Evolutionary conservation across 805 yeast species (phyloP).

Genomic region (Ogataea neopini): DNA sequence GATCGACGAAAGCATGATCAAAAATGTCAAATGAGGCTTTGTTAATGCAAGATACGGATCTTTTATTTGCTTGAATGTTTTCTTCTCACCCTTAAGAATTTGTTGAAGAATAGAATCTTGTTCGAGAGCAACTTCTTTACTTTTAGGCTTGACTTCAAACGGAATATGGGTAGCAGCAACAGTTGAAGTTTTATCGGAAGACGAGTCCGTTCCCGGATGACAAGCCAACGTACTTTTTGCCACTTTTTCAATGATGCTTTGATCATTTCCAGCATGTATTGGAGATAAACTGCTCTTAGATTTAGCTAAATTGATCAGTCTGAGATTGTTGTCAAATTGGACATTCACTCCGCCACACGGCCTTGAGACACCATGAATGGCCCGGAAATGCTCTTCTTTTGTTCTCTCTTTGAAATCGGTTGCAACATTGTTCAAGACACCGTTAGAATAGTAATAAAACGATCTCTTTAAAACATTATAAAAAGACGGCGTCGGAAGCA

Average conservation of each 20-base stretch:
- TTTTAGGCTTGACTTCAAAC: constrained; percentile 53
- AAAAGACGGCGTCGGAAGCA: background rate
- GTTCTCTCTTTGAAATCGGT: constrained; percentile 8
- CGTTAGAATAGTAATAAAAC: constrained; percentile 29
- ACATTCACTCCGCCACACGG: constrained; percentile 4
- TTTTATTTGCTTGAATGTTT: constrained; percentile 40
- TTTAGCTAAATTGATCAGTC: constrained; percentile 15
- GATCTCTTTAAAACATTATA: constrained; percentile 5
- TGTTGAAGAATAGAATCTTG: constrained; percentile 25
- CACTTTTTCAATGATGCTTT: constrained; percentile 38
- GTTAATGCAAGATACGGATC: constrained; percentile 78
- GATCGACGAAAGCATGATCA: constrained; percentile 88
- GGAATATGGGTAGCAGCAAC: constrained; percentile 42
- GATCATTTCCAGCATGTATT: constrained; percentile 7
- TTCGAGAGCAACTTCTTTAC: constrained; percentile 5
- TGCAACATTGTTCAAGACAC: constrained; percentile 13
- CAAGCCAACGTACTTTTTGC: constrained; percentile 47
- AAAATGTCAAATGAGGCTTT: constrained; percentile 83
- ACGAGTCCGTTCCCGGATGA: constrained; percentile 32
- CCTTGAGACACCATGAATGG: background rate
- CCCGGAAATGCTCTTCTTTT: background rate
- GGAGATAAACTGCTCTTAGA: constrained; percentile 9
- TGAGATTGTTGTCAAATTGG: constrained; percentile 33
- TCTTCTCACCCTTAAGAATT: constrained; percentile 27
- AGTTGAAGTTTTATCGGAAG: background rate